A percentile compares a stretch with the other conserved stretches of the same genome.
Conservation (phyloP, 1,284 basidiomycete genomes). For the Cystobasidium slooffiae region DNA sequence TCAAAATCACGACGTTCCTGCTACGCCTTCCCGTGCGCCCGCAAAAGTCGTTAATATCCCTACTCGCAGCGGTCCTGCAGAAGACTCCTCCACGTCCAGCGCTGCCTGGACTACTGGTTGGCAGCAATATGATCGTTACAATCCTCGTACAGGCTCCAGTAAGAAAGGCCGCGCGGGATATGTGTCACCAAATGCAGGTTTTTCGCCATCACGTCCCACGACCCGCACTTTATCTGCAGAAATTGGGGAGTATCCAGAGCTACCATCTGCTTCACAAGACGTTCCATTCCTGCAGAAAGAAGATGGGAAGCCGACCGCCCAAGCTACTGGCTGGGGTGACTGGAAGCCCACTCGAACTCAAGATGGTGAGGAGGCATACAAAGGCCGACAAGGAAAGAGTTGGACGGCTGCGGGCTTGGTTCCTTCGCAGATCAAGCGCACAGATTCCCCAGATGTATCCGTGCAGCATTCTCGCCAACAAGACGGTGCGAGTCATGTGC, state of each 20-base stretch:
- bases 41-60: not conserved
- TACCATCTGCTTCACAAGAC: not conserved
- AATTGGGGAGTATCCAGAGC: not conserved
- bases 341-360: conserved; percentile 8
- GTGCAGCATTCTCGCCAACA: too few relatives aligned
- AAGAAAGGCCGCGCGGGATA: not conserved
- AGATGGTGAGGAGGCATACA: conserved; percentile 2
- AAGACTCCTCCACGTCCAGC: not conserved
- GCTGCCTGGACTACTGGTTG: not conserved
- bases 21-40: not conserved
- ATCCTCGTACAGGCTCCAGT: conserved; percentile 8
- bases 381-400: not conserved
- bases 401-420: too few relatives aligned
- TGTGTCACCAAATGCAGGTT: not conserved
- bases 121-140: not conserved
- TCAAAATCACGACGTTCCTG: not conserved
- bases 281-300: conserved; percentile 2
- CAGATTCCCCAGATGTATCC: too few relatives aligned
- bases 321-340: not conserved
- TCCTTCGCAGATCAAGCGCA: too few relatives aligned
- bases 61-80: not conserved
- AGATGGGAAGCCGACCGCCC: not conserved
- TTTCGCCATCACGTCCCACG: not conserved
- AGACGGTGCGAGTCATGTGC: too few relatives aligned
- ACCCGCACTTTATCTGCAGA: not conserved